phyloP scores from a whole-genome alignment of 345 rosid genomes.

The Erysimum cheiranthoides region DNA sequence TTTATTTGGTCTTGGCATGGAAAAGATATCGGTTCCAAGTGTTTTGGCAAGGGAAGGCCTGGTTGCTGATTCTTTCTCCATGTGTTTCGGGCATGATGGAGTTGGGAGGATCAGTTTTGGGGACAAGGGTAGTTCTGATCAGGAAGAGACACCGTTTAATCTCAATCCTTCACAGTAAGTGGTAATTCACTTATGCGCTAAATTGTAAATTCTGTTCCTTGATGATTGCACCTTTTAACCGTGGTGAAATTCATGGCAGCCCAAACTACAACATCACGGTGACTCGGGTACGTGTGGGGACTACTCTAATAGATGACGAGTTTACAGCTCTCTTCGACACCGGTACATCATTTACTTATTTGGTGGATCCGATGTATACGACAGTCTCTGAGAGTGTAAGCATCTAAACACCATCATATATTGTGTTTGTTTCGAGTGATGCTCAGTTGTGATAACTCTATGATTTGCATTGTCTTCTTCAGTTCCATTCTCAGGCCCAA shows the following conservation, averaged over 20 bases:
- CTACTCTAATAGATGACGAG: slow-evolving; percentile 55
- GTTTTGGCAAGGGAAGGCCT: slow-evolving; percentile 74
- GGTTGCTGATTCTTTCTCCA: slow-evolving; percentile 81
- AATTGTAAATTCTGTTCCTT: slow-evolving; percentile 7
- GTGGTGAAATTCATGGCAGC: slow-evolving; percentile 50
- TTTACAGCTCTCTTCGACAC: slow-evolving; percentile 79
- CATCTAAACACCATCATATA: slow-evolving; percentile 30
- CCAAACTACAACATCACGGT: slow-evolving; percentile 71
- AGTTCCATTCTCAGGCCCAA: slow-evolving; percentile 77
- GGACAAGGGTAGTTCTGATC: slow-evolving; percentile 81
- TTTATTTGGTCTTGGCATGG: slow-evolving; percentile 89
- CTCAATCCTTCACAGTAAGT: slow-evolving; percentile 82
- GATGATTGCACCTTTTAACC: background rate
- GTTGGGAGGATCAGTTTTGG: slow-evolving; percentile 92
- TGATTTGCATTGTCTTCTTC: slow-evolving; percentile 40
- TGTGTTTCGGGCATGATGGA: slow-evolving; percentile 88
- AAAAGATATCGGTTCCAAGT: slow-evolving; percentile 85
- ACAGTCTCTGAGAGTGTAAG: slow-evolving; percentile 66
- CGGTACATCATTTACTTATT: slow-evolving; percentile 86
- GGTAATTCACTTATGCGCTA: slow-evolving; percentile 52
- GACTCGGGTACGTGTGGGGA: slow-evolving; percentile 73
- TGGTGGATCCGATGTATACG: slow-evolving; percentile 66
- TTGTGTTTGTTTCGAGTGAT: background rate
- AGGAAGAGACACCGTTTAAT: slow-evolving; percentile 84
- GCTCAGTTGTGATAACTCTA: slow-evolving; percentile 16